Conservation (phyloP, 768 basidiomycete genomes). For the Gymnopilus junonius region DNA sequence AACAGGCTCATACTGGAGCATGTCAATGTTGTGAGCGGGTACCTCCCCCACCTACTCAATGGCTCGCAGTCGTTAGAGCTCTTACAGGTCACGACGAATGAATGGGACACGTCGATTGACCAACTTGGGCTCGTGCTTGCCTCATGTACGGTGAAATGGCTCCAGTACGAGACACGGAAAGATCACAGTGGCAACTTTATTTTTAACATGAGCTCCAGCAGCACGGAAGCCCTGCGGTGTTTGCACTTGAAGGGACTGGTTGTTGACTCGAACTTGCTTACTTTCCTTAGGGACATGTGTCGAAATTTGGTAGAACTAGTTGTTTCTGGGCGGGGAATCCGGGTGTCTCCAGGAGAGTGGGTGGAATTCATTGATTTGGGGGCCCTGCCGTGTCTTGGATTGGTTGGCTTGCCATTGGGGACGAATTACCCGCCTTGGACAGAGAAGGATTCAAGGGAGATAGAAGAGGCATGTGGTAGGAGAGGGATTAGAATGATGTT, state of each 20-base stretch:
- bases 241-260: slow-evolving; percentile 48
- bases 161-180: slow-evolving; percentile 47
- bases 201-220: slow-evolving; percentile 32
- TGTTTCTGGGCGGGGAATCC: slow-evolving; percentile 43
- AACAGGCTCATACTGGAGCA: slow-evolving; percentile 46
- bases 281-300: slow-evolving; percentile 37
- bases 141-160: slow-evolving; percentile 42
- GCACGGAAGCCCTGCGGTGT: slow-evolving; percentile 35
- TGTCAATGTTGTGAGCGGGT: slow-evolving; percentile 45
- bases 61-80: slow-evolving; percentile 38
- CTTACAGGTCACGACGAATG: slow-evolving; percentile 41
- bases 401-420: slow-evolving; percentile 42
- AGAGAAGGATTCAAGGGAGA: slow-evolving; percentile 16
- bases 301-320: slow-evolving; percentile 43
- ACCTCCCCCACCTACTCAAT: slow-evolving; percentile 43
- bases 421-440: slow-evolving; percentile 47
- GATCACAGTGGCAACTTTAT: slow-evolving; percentile 30
- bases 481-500: slow-evolving; percentile 16
- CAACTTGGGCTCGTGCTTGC: slow-evolving; percentile 44
- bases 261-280: slow-evolving; percentile 40
- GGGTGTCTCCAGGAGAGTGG: slow-evolving; percentile 47
- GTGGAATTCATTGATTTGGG: slow-evolving; percentile 40
- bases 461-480: slow-evolving; percentile 22
- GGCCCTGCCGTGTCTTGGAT: slow-evolving; percentile 35
- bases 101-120: slow-evolving; percentile 39